These are phyloP conservation scores for Stentor coeruleus DNA, from an alignment of 73 alveolate genomes.

Conservation along the genomic window DNA sequence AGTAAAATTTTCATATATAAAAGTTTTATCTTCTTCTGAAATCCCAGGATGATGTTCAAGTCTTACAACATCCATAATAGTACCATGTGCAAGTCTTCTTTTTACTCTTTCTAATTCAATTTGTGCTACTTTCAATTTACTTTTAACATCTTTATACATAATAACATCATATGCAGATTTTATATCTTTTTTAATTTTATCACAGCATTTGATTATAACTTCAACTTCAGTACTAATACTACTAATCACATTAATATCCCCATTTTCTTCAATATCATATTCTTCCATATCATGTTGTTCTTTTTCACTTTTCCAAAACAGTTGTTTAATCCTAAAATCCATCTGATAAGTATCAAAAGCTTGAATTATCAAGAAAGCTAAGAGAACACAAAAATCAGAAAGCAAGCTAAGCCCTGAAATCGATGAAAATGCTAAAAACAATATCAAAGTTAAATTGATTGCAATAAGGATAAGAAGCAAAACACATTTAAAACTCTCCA, in stretches of 20 bases:
- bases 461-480: background rate
- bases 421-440: background rate
- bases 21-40: background rate
- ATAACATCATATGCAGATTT: background rate
- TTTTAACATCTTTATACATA: conserved; percentile 8
- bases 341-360: background rate
- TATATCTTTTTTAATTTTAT: background rate
- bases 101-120: conserved; percentile 21
- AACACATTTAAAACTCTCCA: background rate
- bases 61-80: background rate
- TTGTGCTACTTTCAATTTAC: background rate
- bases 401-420: background rate
- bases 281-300: background rate
- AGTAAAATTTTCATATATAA: background rate
- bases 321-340: background rate
- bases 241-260: background rate
- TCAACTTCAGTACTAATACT: background rate
- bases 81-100: conserved; percentile 2
- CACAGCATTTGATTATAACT: background rate
- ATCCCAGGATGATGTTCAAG: background rate
- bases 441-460: too few relatives aligned
- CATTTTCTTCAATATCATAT: background rate
- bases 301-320: conserved; percentile 8
- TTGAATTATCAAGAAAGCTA: background rate
- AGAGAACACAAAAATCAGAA: conserved; percentile 1